Conservation (phyloP, 164 flowering plant genomes). For the Piper betle region DNA sequence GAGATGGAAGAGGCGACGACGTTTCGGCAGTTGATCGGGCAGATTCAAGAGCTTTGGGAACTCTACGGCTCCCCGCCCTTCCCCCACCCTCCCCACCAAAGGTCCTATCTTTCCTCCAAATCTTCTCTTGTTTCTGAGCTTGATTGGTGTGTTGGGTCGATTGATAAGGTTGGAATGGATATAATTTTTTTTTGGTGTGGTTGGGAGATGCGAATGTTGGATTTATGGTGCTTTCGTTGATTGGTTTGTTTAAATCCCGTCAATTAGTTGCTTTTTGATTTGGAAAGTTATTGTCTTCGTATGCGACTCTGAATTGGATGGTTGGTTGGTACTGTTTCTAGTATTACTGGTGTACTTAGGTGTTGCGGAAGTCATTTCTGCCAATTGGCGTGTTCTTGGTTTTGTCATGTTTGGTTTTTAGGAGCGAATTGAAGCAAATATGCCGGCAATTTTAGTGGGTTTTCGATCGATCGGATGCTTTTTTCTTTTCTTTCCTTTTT, state of each 20-base stretch:
- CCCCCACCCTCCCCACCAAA: conserved; percentile 7
- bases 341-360: too few species aligned
- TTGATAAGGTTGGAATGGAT: background rate
- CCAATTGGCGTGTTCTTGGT: too few species aligned
- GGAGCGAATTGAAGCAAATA: too few species aligned
- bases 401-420: too few species aligned
- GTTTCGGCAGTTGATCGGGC: conserved; percentile 75
- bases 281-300: too few species aligned
- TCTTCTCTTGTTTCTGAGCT: conserved; percentile 3
- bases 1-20: conserved; percentile 63
- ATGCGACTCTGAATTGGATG: too few species aligned
- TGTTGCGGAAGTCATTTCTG: too few species aligned
- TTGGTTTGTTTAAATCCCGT: background rate
- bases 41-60: conserved; percentile 58
- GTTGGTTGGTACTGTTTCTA: too few species aligned
- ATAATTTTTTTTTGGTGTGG: background rate
- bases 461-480: too few species aligned
- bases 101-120: conserved; percentile 7
- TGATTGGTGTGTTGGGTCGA: background rate
- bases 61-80: conserved; percentile 40
- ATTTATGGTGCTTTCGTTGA: background rate
- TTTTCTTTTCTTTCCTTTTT: too few species aligned
- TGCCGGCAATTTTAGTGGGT: too few species aligned
- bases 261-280: too few species aligned
- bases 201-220: background rate